Evolutionary conservation across 2,329 filamentous ascomycete species (phyloP).

Genomic region (Talaromyces sp.): DNA sequence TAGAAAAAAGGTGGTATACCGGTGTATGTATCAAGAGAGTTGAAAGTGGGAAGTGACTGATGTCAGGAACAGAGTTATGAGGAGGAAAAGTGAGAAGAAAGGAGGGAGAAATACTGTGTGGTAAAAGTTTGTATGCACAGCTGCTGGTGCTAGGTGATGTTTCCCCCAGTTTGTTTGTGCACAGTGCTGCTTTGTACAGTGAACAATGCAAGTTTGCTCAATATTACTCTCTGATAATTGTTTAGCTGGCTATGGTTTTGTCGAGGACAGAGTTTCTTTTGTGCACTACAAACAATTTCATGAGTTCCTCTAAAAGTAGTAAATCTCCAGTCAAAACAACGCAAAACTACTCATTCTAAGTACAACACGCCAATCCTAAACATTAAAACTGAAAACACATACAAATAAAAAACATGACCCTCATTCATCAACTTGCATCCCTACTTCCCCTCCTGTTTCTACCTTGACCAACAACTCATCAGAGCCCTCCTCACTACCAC

Average conservation of each 20-base stretch:
- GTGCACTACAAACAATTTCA: neutral
- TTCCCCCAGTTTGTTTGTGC: neutral
- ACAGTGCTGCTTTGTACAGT: no score
- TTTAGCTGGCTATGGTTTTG: no score
- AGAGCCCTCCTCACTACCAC: constrained; percentile 11
- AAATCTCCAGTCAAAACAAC: neutral
- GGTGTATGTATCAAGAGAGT: neutral
- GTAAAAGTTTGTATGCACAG: neutral
- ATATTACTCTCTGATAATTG: neutral
- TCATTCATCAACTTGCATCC: neutral
- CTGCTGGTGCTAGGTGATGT: neutral
- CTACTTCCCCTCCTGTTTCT: constrained; percentile 8
- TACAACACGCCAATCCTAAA: neutral
- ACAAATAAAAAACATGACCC: neutral
- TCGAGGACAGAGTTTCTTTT: neutral
- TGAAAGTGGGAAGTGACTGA: neutral
- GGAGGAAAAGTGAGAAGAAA: neutral
- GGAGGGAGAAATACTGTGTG: neutral
- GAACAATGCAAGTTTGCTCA: neutral
- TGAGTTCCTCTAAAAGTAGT: neutral
- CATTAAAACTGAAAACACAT: neutral
- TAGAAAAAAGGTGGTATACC: neutral
- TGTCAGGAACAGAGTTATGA: neutral
- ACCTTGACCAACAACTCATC: constrained; percentile 17
- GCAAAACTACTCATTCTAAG: neutral